These are phyloP conservation scores for Anthracocystis panici-leucophaei DNA, from an alignment of 1,284 basidiomycete species.

Conservation along the genomic window DNA sequence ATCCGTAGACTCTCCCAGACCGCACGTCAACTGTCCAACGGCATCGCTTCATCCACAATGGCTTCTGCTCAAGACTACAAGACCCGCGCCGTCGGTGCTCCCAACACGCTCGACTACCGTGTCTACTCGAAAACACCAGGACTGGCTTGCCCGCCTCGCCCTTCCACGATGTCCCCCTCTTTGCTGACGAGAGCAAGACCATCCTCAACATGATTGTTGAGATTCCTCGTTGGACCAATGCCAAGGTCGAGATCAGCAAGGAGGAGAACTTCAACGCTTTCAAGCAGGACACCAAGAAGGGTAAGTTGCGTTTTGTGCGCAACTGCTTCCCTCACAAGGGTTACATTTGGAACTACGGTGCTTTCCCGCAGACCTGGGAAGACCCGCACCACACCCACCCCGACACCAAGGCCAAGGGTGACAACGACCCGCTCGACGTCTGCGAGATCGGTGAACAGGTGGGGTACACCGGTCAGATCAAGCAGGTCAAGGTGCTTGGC, in stretches of 20 bases:
- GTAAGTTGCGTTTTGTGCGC: constrained; percentile 94
- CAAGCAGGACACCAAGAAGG: constrained; percentile 97
- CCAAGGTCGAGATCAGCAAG: constrained; percentile 97
- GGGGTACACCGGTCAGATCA: constrained; percentile 96
- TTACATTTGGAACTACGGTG: constrained; percentile 75
- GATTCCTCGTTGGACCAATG: constrained; percentile 98
- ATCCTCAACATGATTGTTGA: constrained; percentile 79
- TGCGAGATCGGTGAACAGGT: constrained; percentile 99
- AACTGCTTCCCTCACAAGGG: constrained; percentile 99
- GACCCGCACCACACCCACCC: constrained; percentile 88
- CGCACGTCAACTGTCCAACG: constrained; percentile 56
- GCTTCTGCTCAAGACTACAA: constrained; percentile 72
- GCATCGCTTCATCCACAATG: constrained; percentile 32
- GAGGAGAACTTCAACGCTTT: constrained; percentile 98
- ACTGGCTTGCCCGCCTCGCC: constrained; percentile 65
- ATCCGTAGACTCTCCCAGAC: constrained; percentile 60
- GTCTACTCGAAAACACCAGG: constrained; percentile 80
- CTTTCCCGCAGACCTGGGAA: constrained; percentile 99
- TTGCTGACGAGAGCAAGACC: constrained; percentile 68
- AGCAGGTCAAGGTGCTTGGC: constrained; percentile 99
- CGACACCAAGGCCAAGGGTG: constrained; percentile 98
- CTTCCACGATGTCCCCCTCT: constrained; percentile 69
- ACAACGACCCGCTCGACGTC: constrained; percentile 99
- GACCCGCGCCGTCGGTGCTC: constrained; percentile 83
- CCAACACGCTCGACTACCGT: constrained; percentile 95